phyloP scores from a whole-genome alignment of 495 filamentous ascomycete genomes.

The Lasiosphaeria hispida region DNA sequence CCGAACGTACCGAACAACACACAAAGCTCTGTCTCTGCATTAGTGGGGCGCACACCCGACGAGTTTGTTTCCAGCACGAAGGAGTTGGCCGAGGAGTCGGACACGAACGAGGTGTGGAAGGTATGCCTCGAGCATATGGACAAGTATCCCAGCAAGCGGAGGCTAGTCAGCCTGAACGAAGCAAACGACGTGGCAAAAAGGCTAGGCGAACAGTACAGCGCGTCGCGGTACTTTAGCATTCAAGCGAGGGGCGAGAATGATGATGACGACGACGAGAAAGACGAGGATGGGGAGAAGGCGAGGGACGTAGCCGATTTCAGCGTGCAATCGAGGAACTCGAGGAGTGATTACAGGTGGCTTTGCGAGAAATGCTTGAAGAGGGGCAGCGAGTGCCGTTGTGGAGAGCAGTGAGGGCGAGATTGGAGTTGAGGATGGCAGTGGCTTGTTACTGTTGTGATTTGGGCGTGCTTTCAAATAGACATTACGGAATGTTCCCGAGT shows the following conservation, averaged over 20 bases:
- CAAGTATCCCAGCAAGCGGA: slow-evolving; percentile 43
- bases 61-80: slow-evolving; percentile 5
- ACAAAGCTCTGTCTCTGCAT: not conserved
- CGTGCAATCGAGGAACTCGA: too few species aligned
- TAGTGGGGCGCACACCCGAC: not conserved
- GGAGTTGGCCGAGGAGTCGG: slow-evolving; percentile 26
- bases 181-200: slow-evolving; percentile 71
- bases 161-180: slow-evolving; percentile 64
- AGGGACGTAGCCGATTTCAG: slow-evolving; percentile 4
- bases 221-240: slow-evolving; percentile 13
- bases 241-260: not conserved
- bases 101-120: slow-evolving; percentile 28
- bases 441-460: too few species aligned
- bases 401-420: too few species aligned
- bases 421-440: too few species aligned
- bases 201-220: slow-evolving; percentile 43
- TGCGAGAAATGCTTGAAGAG: too few species aligned
- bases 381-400: too few species aligned
- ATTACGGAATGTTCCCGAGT: too few species aligned
- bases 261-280: slow-evolving; percentile 3
- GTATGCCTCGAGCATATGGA: slow-evolving; percentile 13
- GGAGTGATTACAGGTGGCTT: too few species aligned
- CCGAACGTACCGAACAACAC: not conserved
- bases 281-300: not conserved
- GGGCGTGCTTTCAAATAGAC: too few species aligned